Evolutionary conservation across 192 early-diverging fungal genomes (phyloP), one percentile per base, ranked within the genome.

Genomic region (Obelidium mucronatum): DNA sequence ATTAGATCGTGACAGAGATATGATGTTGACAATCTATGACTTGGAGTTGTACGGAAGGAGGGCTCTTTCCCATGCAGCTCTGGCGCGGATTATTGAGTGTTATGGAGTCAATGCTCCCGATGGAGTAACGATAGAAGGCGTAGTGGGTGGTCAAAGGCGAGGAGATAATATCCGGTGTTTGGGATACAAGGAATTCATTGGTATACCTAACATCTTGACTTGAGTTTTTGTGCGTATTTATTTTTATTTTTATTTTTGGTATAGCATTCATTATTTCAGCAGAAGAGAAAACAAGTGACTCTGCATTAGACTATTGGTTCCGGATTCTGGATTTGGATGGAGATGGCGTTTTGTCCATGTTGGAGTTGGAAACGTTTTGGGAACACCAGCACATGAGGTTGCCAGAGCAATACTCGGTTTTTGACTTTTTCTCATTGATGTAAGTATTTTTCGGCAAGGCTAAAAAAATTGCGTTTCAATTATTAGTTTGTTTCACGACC

Each of bases 301-400:
- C 89, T 19, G 84, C 82, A 30, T 70, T 90, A 67, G 93, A 88
- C 66, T 90, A 90, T 44, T 95, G 95, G 95, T 97, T 97, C 83
- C 87, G 93, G 56, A 93, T 92, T 60, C 83, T 97, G 80, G 95
- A 97, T 79, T 76, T 91, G 17, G 95, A 97, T 75, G 94, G 92
- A 24, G 94, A 96, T 78, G 95, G 95, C 30, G 75, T 92, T 4
- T 80, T 97, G 19, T 87, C 90, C 15, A 83, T 91, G 17, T 91
- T 93, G 67, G 95, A 97, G 76, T 80, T 97, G 2, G 85, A 92
- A 66, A 88, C 92, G 61, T 93, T 95, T 72, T 97, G 90, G 83
- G 89, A 93, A 64, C 93, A 95, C 67, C 94, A 95, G 81, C 80
- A 86, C 55, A 61, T 52, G 64, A 48, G 78, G 28, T 52, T 83